Base-by-base conservation (phyloP, 1,284 basidiomycete genomes). In the Austroboletus novae-zelandiae region DNA sequence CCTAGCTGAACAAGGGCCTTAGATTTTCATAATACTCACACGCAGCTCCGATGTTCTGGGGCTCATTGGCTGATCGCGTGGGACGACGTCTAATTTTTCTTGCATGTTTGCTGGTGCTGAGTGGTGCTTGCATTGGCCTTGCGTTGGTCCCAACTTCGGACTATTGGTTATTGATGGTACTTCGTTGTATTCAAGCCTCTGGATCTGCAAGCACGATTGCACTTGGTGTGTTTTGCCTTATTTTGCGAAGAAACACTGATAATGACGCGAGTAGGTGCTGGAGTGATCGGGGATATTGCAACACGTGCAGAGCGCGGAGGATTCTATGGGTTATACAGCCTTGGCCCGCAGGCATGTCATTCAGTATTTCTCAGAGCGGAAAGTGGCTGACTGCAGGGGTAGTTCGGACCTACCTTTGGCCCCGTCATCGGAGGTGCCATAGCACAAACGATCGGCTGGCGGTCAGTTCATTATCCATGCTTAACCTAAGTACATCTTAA, bases 81-180 rank as follows among this genome's bases (percentile, higher is more conserved):
- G 84, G 84, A 23, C 71, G 85, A 47, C 68, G 84, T 36, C 80
- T 77, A 0, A 73, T 79, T 5, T 79, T 80, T 57, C 69, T 80
- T 18, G 65, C 68, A 7, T 84, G 81, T 54, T 66, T 86, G 15
- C 45, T 76, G 10, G 71, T 85, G 40, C 66, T 83, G 25, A 68
- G 74, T 10, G 40, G 76, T n/a, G 76, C 80, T 25, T 84, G 80
- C 53, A 62, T 84, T 41, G 84, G 82, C 5, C 68, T 87, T 35
- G 84, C 84, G 1, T 67, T 83, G n/a, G 73, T 76, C n/a, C 80
- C 80, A 1, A 78, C 81, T 1, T 73, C 74, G 15, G 78, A 70
- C n/a, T 86, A 83, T 59, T 83, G 80, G 79, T 67, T 83, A 5
- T 66, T 86, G n/a, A 71, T 86, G 62, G 54, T 86, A 3, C 69